Evolutionary conservation across 176 grass and related monocot genomes (phyloP).

Genomic region (Eragrostis nindensis): DNA sequence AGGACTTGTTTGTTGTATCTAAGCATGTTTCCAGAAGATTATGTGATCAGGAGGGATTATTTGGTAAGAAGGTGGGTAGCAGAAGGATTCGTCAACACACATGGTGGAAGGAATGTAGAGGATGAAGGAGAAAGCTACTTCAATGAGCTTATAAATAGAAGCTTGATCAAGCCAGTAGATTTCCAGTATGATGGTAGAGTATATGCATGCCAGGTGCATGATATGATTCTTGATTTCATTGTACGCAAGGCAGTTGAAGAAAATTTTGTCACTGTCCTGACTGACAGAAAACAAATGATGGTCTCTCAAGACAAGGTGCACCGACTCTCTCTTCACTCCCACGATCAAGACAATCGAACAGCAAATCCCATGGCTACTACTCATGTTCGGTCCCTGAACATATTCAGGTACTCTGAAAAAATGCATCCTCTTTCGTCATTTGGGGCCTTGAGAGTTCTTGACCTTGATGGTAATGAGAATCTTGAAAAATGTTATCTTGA

Average conservation of each 20-base stretch:
- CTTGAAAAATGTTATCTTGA: conserved; percentile 41
- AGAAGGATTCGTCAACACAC: conserved; percentile 48
- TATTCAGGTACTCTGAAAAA: conserved; percentile 35
- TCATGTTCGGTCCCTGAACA: conserved; percentile 48
- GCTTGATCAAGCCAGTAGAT: conserved; percentile 46
- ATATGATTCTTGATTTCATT: conserved; percentile 59
- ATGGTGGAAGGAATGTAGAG: conserved; percentile 20
- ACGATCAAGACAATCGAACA: neutral
- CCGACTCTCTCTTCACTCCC: conserved; percentile 39
- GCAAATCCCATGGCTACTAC: conserved; percentile 19
- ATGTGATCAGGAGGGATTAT: conserved; percentile 40
- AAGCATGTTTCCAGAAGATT: conserved; percentile 63
- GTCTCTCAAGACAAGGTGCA: conserved; percentile 22
- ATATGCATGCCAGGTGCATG: conserved; percentile 42
- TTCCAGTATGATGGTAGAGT: conserved; percentile 36
- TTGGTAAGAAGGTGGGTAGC: conserved; percentile 61
- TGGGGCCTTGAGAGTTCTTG: conserved; percentile 38
- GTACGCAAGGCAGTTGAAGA: conserved; percentile 41
- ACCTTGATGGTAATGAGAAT: conserved; percentile 46
- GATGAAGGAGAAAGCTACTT: conserved; percentile 63
- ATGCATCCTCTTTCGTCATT: conserved; percentile 43
- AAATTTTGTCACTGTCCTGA: conserved; percentile 42
- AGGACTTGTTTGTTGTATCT: conserved; percentile 60
- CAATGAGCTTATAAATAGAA: conserved; percentile 72
- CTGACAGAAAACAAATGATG: conserved; percentile 17